phyloP scores from a whole-genome alignment of 768 basidiomycete genomes.

The Amanita pallidorosea region DNA sequence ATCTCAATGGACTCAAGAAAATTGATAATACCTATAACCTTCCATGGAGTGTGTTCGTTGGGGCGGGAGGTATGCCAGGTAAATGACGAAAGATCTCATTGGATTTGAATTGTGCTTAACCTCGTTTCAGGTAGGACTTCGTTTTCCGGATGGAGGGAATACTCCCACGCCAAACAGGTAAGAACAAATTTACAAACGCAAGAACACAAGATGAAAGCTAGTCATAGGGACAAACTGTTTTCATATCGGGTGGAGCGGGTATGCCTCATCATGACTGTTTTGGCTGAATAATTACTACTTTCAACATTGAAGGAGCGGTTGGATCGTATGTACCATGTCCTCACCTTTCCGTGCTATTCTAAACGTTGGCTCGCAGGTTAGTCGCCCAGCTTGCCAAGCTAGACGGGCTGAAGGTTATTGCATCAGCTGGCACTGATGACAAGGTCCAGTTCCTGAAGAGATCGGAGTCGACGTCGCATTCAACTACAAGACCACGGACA shows the following conservation, averaged over 20 bases:
- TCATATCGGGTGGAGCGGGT: conserved; percentile 27
- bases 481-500: conserved; percentile 59
- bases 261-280: neutral
- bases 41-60: conserved; percentile 32
- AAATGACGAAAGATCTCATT: conserved; percentile 2
- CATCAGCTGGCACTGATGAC: conserved; percentile 62
- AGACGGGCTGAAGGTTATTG: conserved; percentile 56
- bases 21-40: conserved; percentile 26
- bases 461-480: conserved; percentile 63
- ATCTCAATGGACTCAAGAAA: conserved; percentile 10
- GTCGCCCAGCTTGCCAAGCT: conserved; percentile 42
- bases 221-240: conserved; percentile 27
- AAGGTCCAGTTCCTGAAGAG: conserved; percentile 52
- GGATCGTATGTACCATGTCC: conserved; percentile 37
- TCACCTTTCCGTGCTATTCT: neutral
- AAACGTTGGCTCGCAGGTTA: conserved; percentile 12
- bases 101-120: neutral
- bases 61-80: conserved; percentile 44
- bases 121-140: conserved; percentile 29
- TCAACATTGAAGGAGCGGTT: conserved; percentile 28
- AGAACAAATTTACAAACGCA: neutral
- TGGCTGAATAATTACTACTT: neutral
- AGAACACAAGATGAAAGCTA: neutral
- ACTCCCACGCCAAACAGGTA: conserved; percentile 26
- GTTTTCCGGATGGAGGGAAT: conserved; percentile 29